Evolutionary conservation across 2,329 filamentous ascomycete genomes (phyloP).

Genomic region (Trichoderma arundinaceum): DNA sequence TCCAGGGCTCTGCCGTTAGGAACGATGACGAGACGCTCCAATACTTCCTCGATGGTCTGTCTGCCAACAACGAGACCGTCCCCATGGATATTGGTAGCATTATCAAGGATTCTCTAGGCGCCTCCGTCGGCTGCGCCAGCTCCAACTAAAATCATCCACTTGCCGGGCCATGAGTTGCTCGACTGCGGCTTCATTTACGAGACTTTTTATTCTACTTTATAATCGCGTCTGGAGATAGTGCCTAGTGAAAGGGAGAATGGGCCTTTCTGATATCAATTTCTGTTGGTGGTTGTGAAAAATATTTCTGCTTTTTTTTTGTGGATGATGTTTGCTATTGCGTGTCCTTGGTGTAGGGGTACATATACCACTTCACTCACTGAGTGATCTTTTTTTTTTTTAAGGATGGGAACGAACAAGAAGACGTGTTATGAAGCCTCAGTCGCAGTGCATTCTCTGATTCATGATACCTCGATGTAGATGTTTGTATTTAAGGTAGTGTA

Average conservation of each 20-base stretch:
- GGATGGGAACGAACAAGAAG: conserved; percentile 26
- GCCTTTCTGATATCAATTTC: conserved; percentile 10
- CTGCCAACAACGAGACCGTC: conserved; percentile 56
- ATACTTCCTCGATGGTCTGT: conserved; percentile 63
- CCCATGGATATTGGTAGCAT: conserved; percentile 57
- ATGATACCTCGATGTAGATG: conserved; percentile 43
- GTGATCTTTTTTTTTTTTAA: conserved; percentile 25
- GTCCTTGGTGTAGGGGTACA: conserved; percentile 9
- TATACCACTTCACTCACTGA: conserved; percentile 27
- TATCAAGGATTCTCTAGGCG: conserved; percentile 43
- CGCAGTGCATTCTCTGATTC: conserved; percentile 39
- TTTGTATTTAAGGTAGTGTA: conserved; percentile 30
- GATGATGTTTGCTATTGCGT: conserved; percentile 18
- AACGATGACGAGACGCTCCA: conserved; percentile 58
- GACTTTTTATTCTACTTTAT: conserved; percentile 18
- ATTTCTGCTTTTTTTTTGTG: not conserved
- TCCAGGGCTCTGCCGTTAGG: conserved; percentile 58
- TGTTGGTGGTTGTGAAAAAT: not conserved
- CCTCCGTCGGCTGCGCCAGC: conserved; percentile 17
- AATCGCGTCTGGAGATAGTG: conserved; percentile 13
- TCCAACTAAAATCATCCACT: conserved; percentile 4
- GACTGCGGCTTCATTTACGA: not conserved
- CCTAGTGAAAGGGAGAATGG: not conserved
- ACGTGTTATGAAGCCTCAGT: conserved; percentile 30
- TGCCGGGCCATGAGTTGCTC: not conserved